Evolutionary conservation across 257 asterid genomes (phyloP).

Genomic region (Gentiana dahurica): DNA sequence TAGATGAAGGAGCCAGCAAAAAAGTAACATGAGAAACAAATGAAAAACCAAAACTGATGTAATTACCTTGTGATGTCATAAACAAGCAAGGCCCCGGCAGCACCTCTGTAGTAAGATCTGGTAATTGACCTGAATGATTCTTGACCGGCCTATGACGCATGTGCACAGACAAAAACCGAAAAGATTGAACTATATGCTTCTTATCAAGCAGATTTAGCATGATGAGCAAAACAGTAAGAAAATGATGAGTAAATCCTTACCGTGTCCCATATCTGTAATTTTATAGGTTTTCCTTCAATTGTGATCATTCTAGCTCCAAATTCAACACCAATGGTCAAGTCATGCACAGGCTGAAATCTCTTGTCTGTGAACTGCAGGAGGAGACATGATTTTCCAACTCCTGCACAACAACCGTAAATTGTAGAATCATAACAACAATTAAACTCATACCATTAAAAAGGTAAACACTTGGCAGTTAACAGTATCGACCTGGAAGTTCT

Average conservation of each 20-base stretch:
- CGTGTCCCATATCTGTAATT: conserved; percentile 83
- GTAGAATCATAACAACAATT: not conserved
- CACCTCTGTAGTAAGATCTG: conserved; percentile 80
- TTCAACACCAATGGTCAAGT: conserved; percentile 71
- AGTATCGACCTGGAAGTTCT: too few relatives aligned
- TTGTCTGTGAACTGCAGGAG: conserved; percentile 75
- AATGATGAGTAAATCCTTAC: conserved; percentile 23
- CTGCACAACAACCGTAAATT: conserved; percentile 19
- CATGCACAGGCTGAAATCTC: conserved; percentile 79
- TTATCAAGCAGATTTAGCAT: too few relatives aligned
- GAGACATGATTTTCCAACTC: conserved; percentile 85
- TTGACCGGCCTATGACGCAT: conserved; percentile 57
- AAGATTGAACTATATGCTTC: too few relatives aligned
- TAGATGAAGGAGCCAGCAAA: not conserved
- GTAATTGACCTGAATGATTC: conserved; percentile 77
- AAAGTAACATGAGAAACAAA: not conserved
- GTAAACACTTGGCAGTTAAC: too few relatives aligned
- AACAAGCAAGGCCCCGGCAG: conserved; percentile 80
- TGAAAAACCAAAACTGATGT: conserved; percentile 3
- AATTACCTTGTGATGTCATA: conserved; percentile 71
- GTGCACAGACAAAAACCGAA: too few relatives aligned
- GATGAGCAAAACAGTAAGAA: too few relatives aligned
- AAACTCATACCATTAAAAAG: too few relatives aligned
- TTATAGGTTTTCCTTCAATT: conserved; percentile 60
- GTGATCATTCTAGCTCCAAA: conserved; percentile 73